Conservation (phyloP, 768 basidiomycete genomes). For the Leccinum ochraceum region DNA sequence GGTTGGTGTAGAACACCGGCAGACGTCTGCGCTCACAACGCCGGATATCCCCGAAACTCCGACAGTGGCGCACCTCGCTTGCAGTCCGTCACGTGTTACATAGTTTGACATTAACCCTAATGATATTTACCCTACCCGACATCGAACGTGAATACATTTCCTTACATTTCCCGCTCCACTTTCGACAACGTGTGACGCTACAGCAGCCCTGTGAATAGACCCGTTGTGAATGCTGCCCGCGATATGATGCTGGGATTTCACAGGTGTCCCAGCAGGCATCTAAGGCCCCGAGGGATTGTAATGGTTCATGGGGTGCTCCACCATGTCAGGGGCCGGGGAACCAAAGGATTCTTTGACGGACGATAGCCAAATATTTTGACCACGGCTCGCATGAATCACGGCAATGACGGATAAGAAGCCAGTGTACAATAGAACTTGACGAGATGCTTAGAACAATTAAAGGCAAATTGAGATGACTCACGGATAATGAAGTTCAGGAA, state of each 20-base stretch:
- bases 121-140: not conserved
- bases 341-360: conserved; percentile 34
- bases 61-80: conserved; percentile 20
- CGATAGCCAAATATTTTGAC: conserved; percentile 34
- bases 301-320: conserved; percentile 20
- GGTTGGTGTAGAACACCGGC: conserved; percentile 8
- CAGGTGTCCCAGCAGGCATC: not conserved
- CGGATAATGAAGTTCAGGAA: conserved; percentile 39
- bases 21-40: conserved; percentile 14
- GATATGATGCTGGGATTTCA: not conserved
- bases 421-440: conserved; percentile 36
- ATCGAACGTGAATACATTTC: not conserved
- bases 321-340: conserved; percentile 6
- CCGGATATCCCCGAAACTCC: conserved; percentile 35
- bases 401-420: conserved; percentile 25
- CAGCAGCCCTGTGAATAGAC: not conserved
- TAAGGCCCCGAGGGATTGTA: conserved; percentile 11
- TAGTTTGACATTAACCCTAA: not conserved
- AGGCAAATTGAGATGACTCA: conserved; percentile 15
- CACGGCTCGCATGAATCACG: conserved; percentile 29
- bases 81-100: not conserved
- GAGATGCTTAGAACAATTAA: not conserved
- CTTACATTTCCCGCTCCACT: not conserved
- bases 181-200: not conserved
- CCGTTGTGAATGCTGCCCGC: not conserved